phyloP scores from a whole-genome alignment of 805 yeast species.

The Torulaspora delbrueckii region DNA sequence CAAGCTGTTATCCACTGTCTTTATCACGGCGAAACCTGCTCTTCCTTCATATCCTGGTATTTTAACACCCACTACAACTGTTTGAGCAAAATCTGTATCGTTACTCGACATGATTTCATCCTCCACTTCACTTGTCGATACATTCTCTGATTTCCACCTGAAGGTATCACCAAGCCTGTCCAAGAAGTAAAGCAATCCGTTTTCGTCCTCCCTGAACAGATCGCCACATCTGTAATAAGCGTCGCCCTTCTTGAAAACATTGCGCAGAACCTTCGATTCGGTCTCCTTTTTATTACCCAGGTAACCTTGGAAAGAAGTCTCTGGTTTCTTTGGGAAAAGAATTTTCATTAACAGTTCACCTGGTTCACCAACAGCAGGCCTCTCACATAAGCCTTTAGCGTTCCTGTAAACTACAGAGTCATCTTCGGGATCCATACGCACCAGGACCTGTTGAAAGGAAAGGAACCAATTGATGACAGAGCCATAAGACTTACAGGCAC shows the following conservation, averaged over 20 bases:
- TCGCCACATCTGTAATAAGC: constrained; percentile 92
- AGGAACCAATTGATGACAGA: constrained; percentile 48
- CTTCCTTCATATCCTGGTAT: constrained; percentile 90
- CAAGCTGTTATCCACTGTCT: constrained; percentile 38
- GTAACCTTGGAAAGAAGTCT: constrained; percentile 83
- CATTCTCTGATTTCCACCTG: constrained; percentile 96
- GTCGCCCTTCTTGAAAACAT: constrained; percentile 81
- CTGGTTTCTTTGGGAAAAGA: constrained; percentile 56
- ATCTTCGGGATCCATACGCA: constrained; percentile 76
- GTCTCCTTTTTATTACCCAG: constrained; percentile 76
- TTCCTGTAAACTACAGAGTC: constrained; percentile 67
- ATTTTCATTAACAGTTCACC: constrained; percentile 86
- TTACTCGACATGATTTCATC: constrained; percentile 49
- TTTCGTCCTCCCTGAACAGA: constrained; percentile 60
- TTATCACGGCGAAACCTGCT: constrained; percentile 83
- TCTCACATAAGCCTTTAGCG: constrained; percentile 56
- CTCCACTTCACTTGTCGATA: constrained; percentile 90
- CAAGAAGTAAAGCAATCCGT: constrained; percentile 72
- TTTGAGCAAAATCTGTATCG: constrained; percentile 45
- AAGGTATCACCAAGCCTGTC: constrained; percentile 94
- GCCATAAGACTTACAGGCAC: constrained; percentile 84
- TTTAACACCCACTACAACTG: constrained; percentile 82
- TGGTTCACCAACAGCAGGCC: constrained; percentile 57
- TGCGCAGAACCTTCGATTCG: constrained; percentile 61
- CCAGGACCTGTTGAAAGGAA: constrained; percentile 53